Base-by-base conservation (phyloP, 148 eudicot genomes). In the Fagopyrum esculentum region DNA sequence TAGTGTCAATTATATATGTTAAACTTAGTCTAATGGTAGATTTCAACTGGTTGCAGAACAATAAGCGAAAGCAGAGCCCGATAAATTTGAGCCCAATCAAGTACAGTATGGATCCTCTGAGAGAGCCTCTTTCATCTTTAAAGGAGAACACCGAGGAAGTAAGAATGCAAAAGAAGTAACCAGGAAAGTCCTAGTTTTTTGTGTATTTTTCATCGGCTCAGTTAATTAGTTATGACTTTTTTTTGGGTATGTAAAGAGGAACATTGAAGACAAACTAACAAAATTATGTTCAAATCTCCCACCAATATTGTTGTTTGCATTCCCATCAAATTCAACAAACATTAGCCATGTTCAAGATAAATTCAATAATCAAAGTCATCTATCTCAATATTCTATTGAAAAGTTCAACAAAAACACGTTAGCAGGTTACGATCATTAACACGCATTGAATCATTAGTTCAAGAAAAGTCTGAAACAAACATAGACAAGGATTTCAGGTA, bases 111-210 rank as follows among this genome's bases (percentile, higher is more conserved):
- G 93, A 87, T 72, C 76, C 86, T 12, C 83, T 80, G 71, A 87
- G 96, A 52, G 79, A 75, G 48, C 93, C 98, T 47, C 82, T 91
- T 12, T 90, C 90, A 17, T 87, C 97, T 51, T 82, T 94, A 76
- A 82, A 82, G 78, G 84, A 78, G 70, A 87, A 88, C 71, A 10
- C 45, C 79, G 87, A 89, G 90, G 87, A 87, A 48, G 71, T 82
- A 44, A 81, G 87, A 80, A 78, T 80, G 64, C 78, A 47, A 30
- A 83, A 85, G 75, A 81, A 80, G 86, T 84, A 84, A 74, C 46
- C 47, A 40, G 71, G 46, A 66, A 66, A 8, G 16, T 40, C 9
- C 3, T 35, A 35, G 71, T 66, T 40, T 35, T 66, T 40, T 35
- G 46, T 29, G 43, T n/a, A 40, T 2, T 40, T 46, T 66, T 17